These are phyloP conservation scores for Xylaria hypoxylon DNA, from an alignment of 2,329 filamentous ascomycete species.

Conservation along the genomic window DNA sequence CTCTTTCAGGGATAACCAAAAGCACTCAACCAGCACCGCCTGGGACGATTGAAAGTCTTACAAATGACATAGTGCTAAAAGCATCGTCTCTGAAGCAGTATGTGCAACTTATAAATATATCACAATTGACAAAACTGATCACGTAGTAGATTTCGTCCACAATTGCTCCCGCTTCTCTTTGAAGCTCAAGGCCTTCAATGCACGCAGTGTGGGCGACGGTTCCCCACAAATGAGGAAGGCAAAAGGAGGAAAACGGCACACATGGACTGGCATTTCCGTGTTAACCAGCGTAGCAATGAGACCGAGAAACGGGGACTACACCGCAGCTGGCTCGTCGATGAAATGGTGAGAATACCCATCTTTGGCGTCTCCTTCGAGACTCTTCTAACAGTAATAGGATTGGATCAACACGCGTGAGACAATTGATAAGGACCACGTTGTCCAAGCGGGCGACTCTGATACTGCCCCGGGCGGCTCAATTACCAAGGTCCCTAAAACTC, in stretches of 20 bases:
- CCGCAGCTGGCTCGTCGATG: constrained; percentile 94
- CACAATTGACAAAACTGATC: constrained; percentile 37
- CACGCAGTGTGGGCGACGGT: constrained; percentile 90
- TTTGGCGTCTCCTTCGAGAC: neutral
- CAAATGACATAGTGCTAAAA: constrained; percentile 69
- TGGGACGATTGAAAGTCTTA: constrained; percentile 50
- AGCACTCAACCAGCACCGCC: constrained; percentile 48
- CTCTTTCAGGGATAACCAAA: constrained; percentile 51
- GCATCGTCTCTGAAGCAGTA: constrained; percentile 79
- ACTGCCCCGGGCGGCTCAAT: constrained; percentile 54
- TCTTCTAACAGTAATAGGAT: constrained; percentile 66
- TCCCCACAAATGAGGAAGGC: constrained; percentile 80
- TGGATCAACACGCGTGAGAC: constrained; percentile 90
- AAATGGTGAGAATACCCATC: constrained; percentile 69
- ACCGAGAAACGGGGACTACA: constrained; percentile 87
- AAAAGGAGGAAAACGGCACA: constrained; percentile 89
- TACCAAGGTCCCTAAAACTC: constrained; percentile 66
- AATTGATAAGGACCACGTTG: constrained; percentile 72
- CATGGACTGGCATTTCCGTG: constrained; percentile 98
- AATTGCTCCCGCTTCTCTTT: constrained; percentile 80
- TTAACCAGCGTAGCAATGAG: constrained; percentile 89
- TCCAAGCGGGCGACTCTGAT: constrained; percentile 53
- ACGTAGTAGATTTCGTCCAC: constrained; percentile 72
- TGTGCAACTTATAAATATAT: constrained; percentile 48
- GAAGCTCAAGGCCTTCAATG: constrained; percentile 88